Base-by-base conservation (phyloP, 2,329 filamentous ascomycete species). In the Knufia fluminis region DNA sequence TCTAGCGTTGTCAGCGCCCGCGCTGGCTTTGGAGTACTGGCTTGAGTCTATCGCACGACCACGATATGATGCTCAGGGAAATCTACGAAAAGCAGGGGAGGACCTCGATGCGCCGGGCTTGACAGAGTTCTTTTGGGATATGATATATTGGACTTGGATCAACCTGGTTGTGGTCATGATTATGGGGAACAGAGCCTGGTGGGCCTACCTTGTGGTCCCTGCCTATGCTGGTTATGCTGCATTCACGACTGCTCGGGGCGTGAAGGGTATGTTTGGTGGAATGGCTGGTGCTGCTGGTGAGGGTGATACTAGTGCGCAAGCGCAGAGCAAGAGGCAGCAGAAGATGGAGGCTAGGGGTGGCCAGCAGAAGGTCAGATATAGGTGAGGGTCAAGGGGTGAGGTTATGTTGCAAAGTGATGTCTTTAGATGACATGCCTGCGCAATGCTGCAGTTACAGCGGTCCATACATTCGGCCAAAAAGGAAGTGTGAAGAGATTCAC, bases 81-180 rank as follows among this genome's bases (percentile, higher is more conserved):
- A 74, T 12, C 73, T 97, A 54, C 82, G 79, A 64, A 80, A 77
- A 26, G 74, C 86, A 0, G 91, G 92, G 38, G 90, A 97, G 65
- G 92, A 98, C 66, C 78, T 98, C 12, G 81, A 85, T 47, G 86
- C 88, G 8, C 78, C 83, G 28, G 92, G 92, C 3, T 71, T 98
- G 72, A 97, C 91, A 9, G 92, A 96, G 70, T 97, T 94, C 73
- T 87, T 97, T 85, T 98, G 94, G 77, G 92, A 98, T 69, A 79
- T 95, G 44, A 73, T 95, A 47, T 97, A 95, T 79, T 88, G 94
- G 71, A 96, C 89, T 0, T 96, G 90, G 83, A 82, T 79, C 9
- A 85, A 82, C 48, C 72, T 87, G 35, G 68, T 83, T 7, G 66
- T 84, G n/a, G 89, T 83, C 12, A 76, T 84, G 14, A 55, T 94